These are phyloP conservation scores for Lactuca sativa DNA, from an alignment of 129 eudicot species.

Conservation along the genomic window DNA sequence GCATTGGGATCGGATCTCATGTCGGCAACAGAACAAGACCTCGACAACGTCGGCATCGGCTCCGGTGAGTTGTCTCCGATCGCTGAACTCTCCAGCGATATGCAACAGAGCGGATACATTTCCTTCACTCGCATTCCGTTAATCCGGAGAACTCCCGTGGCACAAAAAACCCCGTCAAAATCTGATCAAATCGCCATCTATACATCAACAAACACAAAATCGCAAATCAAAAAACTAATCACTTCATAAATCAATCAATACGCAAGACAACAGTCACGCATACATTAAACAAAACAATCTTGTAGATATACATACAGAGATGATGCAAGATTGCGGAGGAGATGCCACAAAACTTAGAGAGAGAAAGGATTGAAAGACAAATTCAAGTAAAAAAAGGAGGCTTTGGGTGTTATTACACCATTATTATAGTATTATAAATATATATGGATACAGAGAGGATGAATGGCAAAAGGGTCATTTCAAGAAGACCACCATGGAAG, in stretches of 20 bases:
- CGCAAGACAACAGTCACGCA: background rate
- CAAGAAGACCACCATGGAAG: slow-evolving; percentile 24
- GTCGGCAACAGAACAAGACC: slow-evolving; percentile 45
- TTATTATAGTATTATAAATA: slow-evolving; percentile 15
- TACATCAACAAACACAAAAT: slow-evolving; percentile 1
- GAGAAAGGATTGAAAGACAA: slow-evolving; percentile 17
- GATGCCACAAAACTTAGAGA: slow-evolving; percentile 23
- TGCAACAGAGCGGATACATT: slow-evolving; percentile 76
- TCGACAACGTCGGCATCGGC: slow-evolving; percentile 47
- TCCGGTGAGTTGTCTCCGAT: slow-evolving; percentile 79
- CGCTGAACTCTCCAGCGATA: slow-evolving; percentile 57
- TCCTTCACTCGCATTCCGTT: slow-evolving; percentile 72
- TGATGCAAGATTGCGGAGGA: slow-evolving; percentile 19
- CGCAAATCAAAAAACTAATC: background rate
- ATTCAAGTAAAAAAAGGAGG: background rate
- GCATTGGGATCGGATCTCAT: slow-evolving; percentile 73
- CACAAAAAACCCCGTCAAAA: background rate
- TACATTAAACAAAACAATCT: background rate
- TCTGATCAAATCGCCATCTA: slow-evolving; percentile 31
- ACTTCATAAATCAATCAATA: background rate
- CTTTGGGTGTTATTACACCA: slow-evolving; percentile 11
- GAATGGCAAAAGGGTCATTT: slow-evolving; percentile 33
- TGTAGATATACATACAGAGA: background rate
- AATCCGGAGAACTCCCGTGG: background rate
- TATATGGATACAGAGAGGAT: slow-evolving; percentile 36